A percentile compares a stretch with the other conserved stretches of the same genome.
Conservation (phyloP, 2,329 filamentous ascomycete genomes). For the Fonsecaea multimorphosa region DNA sequence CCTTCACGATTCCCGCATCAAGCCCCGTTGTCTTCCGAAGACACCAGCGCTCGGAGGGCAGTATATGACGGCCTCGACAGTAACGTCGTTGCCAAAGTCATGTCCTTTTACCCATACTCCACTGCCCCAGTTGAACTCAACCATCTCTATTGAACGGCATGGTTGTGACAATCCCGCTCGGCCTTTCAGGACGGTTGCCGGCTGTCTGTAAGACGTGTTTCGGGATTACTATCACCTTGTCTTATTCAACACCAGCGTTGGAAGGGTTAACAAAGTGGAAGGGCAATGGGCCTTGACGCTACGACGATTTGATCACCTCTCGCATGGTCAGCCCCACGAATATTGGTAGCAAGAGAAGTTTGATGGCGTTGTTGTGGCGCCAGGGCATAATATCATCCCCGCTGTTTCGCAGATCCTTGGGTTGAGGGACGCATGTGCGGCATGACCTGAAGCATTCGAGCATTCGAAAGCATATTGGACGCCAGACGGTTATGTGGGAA, state of each 20-base stretch:
- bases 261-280: conserved; percentile 41
- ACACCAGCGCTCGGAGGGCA: conserved; percentile 40
- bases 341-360: conserved; percentile 50
- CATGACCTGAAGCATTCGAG: conserved; percentile 52
- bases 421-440: conserved; percentile 52
- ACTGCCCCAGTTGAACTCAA: conserved; percentile 40
- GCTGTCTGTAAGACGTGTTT: conserved; percentile 41
- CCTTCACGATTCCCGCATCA: conserved; percentile 38
- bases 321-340: conserved; percentile 18
- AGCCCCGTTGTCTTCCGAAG: conserved; percentile 32
- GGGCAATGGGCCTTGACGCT: conserved; percentile 44
- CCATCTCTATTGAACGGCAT: conserved; percentile 34
- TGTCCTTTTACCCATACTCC: conserved; percentile 43
- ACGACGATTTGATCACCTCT: conserved; percentile 31
- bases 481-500: conserved; percentile 55
- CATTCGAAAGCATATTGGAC: conserved; percentile 60
- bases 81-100: conserved; percentile 42
- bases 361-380: conserved; percentile 59
- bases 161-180: conserved; percentile 39
- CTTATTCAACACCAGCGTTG: conserved; percentile 46
- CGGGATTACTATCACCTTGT: conserved; percentile 43
- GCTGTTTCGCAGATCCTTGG: conserved; percentile 57
- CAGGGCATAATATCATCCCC: conserved; percentile 60
- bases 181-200: conserved; percentile 39
- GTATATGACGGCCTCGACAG: conserved; percentile 39